A percentile compares a stretch with the other conserved stretches of the same genome.
These are phyloP conservation scores for Nakataea oryzae DNA, from an alignment of 2,329 filamentous ascomycete species.

Conservation along the genomic window DNA sequence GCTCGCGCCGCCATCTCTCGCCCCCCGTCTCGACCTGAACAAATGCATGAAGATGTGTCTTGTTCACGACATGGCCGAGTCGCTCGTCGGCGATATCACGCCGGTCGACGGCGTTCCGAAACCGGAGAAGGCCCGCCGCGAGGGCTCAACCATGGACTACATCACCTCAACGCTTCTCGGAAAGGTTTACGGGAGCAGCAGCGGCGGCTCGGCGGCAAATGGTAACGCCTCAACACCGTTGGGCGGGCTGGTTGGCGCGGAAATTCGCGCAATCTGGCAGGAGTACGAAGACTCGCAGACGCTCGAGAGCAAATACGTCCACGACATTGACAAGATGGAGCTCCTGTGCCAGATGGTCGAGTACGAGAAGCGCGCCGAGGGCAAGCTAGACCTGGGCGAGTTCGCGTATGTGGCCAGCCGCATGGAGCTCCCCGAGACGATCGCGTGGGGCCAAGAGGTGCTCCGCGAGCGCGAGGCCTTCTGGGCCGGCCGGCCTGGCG, in stretches of 20 bases:
- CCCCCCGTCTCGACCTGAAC: slow-evolving; percentile 60
- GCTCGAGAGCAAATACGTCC: slow-evolving; percentile 77
- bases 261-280: slow-evolving; percentile 76
- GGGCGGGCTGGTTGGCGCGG: slow-evolving; percentile 39
- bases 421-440: slow-evolving; percentile 67
- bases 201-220: slow-evolving; percentile 26
- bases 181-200: slow-evolving; percentile 48
- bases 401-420: slow-evolving; percentile 70
- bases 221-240: not conserved
- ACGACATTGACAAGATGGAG: slow-evolving; percentile 97
- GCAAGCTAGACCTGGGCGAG: slow-evolving; percentile 67
- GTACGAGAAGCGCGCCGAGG: slow-evolving; percentile 68
- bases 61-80: slow-evolving; percentile 95
- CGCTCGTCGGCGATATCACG: slow-evolving; percentile 92
- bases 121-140: slow-evolving; percentile 77
- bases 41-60: slow-evolving; percentile 93
- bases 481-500: slow-evolving; percentile 40
- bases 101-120: slow-evolving; percentile 81
- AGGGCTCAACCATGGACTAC: slow-evolving; percentile 86
- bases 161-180: slow-evolving; percentile 65
- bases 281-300: slow-evolving; percentile 90
- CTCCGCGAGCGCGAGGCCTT: slow-evolving; percentile 65
- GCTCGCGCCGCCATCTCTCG: slow-evolving; percentile 70
- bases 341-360: slow-evolving; percentile 91
- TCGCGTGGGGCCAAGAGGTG: slow-evolving; percentile 68